Percentiles rank a stretch among this genome's conserved stretches.
These are phyloP conservation scores for Actinomortierella wolfii DNA, from an alignment of 371 early-diverging fungal species.

Conservation along the genomic window DNA sequence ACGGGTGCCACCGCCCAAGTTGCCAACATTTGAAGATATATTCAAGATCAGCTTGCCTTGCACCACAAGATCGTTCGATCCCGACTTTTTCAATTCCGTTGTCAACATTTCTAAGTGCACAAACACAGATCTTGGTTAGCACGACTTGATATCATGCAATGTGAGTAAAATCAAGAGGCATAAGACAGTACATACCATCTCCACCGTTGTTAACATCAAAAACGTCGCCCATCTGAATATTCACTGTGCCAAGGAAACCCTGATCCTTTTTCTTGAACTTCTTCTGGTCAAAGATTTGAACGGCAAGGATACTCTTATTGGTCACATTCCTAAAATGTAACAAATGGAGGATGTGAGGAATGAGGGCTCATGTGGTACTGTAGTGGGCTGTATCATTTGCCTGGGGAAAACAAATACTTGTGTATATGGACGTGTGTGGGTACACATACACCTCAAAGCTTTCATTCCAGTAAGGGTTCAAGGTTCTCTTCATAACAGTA, in stretches of 20 bases:
- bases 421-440: neutral
- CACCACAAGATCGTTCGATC: slow-evolving; percentile 73
- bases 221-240: slow-evolving; percentile 80
- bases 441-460: slow-evolving; percentile 66
- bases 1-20: slow-evolving; percentile 50
- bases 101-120: slow-evolving; percentile 83
- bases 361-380: neutral
- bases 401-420: neutral
- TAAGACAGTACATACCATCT: slow-evolving; percentile 57
- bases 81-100: slow-evolving; percentile 83
- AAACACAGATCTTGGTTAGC: neutral
- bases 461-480: slow-evolving; percentile 86
- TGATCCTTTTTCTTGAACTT: slow-evolving; percentile 94
- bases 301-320: slow-evolving; percentile 80
- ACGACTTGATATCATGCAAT: neutral
- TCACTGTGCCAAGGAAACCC: slow-evolving; percentile 94
- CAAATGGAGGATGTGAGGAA: neutral
- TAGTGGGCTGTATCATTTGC: neutral
- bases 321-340: slow-evolving; percentile 63
- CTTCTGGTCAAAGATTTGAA: slow-evolving; percentile 96
- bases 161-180: neutral
- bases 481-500: slow-evolving; percentile 73
- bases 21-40: slow-evolving; percentile 64
- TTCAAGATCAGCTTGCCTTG: slow-evolving; percentile 84
- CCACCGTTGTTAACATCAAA: slow-evolving; percentile 77